Base-by-base conservation (phyloP, 2,329 filamentous ascomycete genomes). In the Colletotrichum brevisporum region DNA sequence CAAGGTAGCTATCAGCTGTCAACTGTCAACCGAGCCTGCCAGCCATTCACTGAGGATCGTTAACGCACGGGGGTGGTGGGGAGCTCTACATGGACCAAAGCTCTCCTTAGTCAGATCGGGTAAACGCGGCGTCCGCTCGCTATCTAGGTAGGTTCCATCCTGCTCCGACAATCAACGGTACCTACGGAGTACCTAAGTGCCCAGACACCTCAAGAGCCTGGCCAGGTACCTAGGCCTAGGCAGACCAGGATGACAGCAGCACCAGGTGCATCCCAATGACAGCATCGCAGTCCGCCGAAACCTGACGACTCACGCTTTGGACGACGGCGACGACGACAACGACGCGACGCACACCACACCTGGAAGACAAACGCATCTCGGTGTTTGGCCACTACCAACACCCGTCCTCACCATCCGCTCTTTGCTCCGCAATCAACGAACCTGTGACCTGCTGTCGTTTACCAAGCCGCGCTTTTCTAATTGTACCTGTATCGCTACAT, bases 231-330 rank as follows among this genome's bases (percentile, higher is more conserved):
- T 21, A n/a, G 45, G 31, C 31, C 8, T 8, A 10, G 3, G 2
- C 31, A 36, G 18, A 69, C 62, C 43, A 61, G 66, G 66, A 60
- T 69, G 59, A 43, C 65, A 65, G 54, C 66, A 68, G 54, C 24
- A 47, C 50, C 21, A 4, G 27, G 21, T 54, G 60, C 59, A 59
- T 61, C 50, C 53, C 66, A 69, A 66, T 69, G 66, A 66, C 62
- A 66, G 51, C 66, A 69, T 69, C 62, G 56, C 43, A 43, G 51
- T 61, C 50, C 26, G 48, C 50, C 61, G 50, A 66, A 66, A 69
- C 62, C 45, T 63, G 50, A 70, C 55, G 48, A 71, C 63, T 62
- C 60, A 61, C 39, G 54, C 24, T 27, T 24, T 45, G 9, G 26
- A 27, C 27, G 27, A 18, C 18, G 27, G 39, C 41, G 31, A 68